Evolutionary conservation across 164 flowering plant species (phyloP).

Genomic region (Protea cynaroides): DNA sequence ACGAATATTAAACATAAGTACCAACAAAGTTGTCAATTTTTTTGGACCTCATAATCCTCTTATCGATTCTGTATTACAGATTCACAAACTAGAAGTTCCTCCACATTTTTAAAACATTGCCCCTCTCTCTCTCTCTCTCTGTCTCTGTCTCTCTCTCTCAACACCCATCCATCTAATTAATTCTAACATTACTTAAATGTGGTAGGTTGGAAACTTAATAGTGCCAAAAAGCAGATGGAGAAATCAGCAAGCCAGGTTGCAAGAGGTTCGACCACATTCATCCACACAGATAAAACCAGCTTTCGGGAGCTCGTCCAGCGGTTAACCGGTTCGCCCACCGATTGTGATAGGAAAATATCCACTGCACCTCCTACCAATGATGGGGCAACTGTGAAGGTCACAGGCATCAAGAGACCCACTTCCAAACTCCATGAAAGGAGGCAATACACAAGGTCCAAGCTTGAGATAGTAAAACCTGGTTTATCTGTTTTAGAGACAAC

Average conservation of each 20-base stretch:
- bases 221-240: constrained; percentile 15
- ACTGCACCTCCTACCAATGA: constrained; percentile 12
- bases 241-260: constrained; percentile 13
- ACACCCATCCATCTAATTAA: no score
- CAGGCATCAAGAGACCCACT: constrained; percentile 28
- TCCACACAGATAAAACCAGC: constrained; percentile 48
- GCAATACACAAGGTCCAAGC: constrained; percentile 46
- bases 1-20: no score
- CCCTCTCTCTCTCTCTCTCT: no score
- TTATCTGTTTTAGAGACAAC: constrained; percentile 4
- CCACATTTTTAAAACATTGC: no score
- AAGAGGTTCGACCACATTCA: constrained; percentile 42
- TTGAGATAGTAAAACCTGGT: constrained; percentile 44
- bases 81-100: no score
- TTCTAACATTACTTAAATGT: no score
- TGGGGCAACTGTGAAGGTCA: constrained; percentile 7
- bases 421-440: constrained; percentile 71
- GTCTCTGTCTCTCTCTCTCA: no score
- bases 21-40: no score
- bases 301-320: constrained; percentile 77
- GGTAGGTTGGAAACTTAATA: no score
- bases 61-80: no score
- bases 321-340: constrained; percentile 51
- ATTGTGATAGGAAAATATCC: neutral
- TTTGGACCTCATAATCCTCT: no score